Percentiles rank a stretch among this genome's conserved stretches.
phyloP scores from a whole-genome alignment of 805 yeast genomes.

The Yarrowia hollandica region DNA sequence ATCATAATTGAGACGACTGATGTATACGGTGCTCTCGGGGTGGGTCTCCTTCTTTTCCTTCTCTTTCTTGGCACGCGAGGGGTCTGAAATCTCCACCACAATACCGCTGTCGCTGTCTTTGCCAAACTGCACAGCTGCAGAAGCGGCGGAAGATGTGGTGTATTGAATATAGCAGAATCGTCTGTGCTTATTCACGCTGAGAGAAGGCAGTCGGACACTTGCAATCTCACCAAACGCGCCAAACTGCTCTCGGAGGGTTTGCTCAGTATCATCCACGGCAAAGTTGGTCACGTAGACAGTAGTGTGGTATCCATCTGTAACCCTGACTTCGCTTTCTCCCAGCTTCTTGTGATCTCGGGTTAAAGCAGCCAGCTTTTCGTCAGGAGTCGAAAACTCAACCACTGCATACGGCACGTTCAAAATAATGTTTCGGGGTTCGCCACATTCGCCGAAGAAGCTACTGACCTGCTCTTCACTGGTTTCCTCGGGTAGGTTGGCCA shows the following conservation, averaged over 20 bases:
- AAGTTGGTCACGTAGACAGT: conserved; percentile 25
- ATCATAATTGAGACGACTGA: conserved; percentile 11
- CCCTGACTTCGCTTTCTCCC: conserved; percentile 3
- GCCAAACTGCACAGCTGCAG: conserved; percentile 11
- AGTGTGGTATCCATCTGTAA: conserved; percentile 8
- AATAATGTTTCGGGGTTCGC: conserved; percentile 11
- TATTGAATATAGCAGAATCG: conserved; percentile 27
- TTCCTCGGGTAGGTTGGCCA: not conserved
- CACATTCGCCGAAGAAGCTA: conserved; percentile 2
- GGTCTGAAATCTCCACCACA: conserved; percentile 20
- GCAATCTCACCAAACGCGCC: conserved; percentile 18
- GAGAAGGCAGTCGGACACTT: conserved; percentile 22
- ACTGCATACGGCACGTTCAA: conserved; percentile 9
- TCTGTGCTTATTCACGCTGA: conserved; percentile 9
- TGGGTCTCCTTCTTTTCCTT: conserved; percentile 6
- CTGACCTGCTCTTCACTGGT: not conserved
- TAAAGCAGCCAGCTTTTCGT: conserved; percentile 10
- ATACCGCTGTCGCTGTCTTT: not conserved
- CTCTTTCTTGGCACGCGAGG: conserved; percentile 18
- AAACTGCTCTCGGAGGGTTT: conserved; percentile 10
- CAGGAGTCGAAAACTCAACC: conserved; percentile 6
- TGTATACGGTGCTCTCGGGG: conserved; percentile 10
- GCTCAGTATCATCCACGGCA: not conserved
- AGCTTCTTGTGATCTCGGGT: conserved; percentile 20
- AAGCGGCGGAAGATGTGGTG: not conserved